Percentiles rank a stretch among this genome's conserved stretches.
phyloP scores from a whole-genome alignment of 106 monocot species.

The Platanthera guangdongensis region DNA sequence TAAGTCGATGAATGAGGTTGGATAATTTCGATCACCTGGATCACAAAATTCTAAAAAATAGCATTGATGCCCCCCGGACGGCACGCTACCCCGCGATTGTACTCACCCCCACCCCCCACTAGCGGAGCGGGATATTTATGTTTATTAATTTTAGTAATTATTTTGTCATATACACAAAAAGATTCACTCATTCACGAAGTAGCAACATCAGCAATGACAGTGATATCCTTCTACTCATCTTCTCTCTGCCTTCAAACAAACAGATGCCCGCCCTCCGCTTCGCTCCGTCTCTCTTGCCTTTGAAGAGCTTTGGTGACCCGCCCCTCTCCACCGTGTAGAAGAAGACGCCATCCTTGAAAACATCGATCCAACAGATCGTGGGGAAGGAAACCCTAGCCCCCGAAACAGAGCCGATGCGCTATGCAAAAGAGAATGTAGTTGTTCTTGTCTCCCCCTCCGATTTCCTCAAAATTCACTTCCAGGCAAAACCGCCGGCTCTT shows the following conservation, averaged over 20 bases:
- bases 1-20: too few species aligned
- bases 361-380: neutral
- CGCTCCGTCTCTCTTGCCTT: neutral
- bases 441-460: constrained; percentile 82
- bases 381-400: neutral
- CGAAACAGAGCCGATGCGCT: neutral
- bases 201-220: neutral
- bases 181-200: neutral
- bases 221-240: neutral
- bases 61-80: too few species aligned
- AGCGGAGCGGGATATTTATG: too few species aligned
- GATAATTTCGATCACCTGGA: too few species aligned
- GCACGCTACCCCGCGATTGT: too few species aligned
- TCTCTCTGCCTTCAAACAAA: neutral
- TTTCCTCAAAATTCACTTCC: constrained; percentile 80
- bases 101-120: too few species aligned
- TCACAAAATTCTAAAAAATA: too few species aligned
- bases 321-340: neutral
- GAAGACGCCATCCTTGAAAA: neutral
- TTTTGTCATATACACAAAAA: too few species aligned
- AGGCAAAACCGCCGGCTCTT: constrained; percentile 29
- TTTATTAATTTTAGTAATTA: too few species aligned
- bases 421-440: constrained; percentile 25
- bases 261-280: neutral
- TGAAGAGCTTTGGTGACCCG: neutral